Base-by-base conservation (phyloP, 2,329 filamentous ascomycete genomes). In the Pyrenochaeta sp. region DNA sequence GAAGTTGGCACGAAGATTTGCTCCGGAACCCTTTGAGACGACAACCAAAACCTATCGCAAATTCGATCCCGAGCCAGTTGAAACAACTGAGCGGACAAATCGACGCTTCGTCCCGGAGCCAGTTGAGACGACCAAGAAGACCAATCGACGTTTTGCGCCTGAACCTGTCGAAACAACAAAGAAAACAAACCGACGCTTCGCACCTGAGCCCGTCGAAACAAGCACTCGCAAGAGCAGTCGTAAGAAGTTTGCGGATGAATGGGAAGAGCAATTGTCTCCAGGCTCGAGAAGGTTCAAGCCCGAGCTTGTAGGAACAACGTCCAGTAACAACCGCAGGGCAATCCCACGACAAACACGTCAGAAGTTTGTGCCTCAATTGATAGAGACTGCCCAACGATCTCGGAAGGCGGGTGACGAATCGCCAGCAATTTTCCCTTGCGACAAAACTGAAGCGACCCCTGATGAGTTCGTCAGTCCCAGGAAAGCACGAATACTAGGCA, bases 341-440 rank as follows among this genome's bases (percentile, higher is more conserved):
- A 27, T 38, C 63, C 61, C 53, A 31, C 65, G 63, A 41, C 63
- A 48, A 27, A 41, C 65, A 8, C 49, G 64, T 3, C 74, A 78
- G 28, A 80, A 72, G 47, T 96, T 95, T 68, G 81, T 86, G 20
- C 90, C 90, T 9, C 87, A 93, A 61, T 77, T 96, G 41, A 86
- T 96, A 50, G 90, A 93, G 70, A 92, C 89, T 3, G 87, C 87
- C 3, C 83, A 85, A 58, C 81, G 90, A 39, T 84, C 85, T 22
- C 83, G 87, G 51, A 84, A 84, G 60, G 81, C 81, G 11, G 84
- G 84, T 14, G 86, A 90, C 58, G 70, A 78, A 1, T 79, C 78
- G 5, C 84, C 85, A 14, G 82, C 85, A 20, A 82, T 85, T 15
- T 78, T 77, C 40, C 83, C 81, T 8, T 80, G 81, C 44, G 85